Evolutionary conservation across 2,329 filamentous ascomycete species (phyloP).

Genomic region (Hypocreales sp.): DNA sequence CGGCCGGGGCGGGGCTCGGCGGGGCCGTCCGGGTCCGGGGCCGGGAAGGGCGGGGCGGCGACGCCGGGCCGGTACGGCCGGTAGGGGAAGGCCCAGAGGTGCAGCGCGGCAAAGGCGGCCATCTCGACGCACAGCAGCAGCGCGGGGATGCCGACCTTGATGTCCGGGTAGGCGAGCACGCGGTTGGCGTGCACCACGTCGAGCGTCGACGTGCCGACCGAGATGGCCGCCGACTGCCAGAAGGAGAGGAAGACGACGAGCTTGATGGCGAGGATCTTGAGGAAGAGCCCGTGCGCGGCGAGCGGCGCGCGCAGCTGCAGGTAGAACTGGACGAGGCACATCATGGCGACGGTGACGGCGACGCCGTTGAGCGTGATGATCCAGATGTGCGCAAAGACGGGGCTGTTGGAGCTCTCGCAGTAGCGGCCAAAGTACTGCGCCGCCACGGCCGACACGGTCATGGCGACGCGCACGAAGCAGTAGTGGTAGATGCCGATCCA

Average conservation of each 20-base stretch:
- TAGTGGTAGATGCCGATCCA: constrained; percentile 79
- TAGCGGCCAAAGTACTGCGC: constrained; percentile 55
- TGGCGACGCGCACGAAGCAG: constrained; percentile 63
- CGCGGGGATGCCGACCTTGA: constrained; percentile 68
- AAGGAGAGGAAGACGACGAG: constrained; percentile 84
- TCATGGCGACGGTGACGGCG: constrained; percentile 74
- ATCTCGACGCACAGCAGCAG: constrained; percentile 73
- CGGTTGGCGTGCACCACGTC: constrained; percentile 45
- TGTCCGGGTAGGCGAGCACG: constrained; percentile 53
- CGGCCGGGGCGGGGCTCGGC: constrained; percentile 26
- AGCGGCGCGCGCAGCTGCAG: constrained; percentile 57
- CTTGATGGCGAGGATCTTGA: constrained; percentile 79
- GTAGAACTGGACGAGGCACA: constrained; percentile 79
- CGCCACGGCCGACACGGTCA: constrained; percentile 64
- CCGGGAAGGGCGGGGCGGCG: constrained; percentile 30
- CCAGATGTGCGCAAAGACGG: constrained; percentile 73
- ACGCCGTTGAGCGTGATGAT: constrained; percentile 51
- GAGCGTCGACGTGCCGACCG: constrained; percentile 38
- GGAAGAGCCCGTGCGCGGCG: constrained; percentile 51
- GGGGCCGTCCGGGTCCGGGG: constrained; percentile 23
- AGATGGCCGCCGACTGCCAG: constrained; percentile 53
- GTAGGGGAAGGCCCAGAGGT: constrained; percentile 73
- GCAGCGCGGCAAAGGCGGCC: constrained; percentile 62
- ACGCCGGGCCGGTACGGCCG: constrained; percentile 43
- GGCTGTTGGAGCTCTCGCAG: constrained; percentile 64